Evolutionary conservation across 768 basidiomycete genomes (phyloP).

Genomic region (Macrocybe gigantea): DNA sequence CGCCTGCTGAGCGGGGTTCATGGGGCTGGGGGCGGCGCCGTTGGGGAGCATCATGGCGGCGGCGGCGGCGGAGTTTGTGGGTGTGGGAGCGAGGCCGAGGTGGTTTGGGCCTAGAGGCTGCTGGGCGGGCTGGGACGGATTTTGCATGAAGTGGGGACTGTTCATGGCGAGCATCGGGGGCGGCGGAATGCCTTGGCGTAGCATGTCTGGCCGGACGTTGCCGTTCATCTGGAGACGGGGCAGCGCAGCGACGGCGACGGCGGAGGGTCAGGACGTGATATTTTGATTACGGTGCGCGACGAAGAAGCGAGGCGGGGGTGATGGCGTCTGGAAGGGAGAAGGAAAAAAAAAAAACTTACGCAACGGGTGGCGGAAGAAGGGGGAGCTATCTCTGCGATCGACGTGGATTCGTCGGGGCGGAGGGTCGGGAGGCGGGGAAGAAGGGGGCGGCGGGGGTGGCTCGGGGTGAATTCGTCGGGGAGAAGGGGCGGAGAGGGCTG

Average conservation of each 20-base stretch:
- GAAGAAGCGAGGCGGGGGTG: no score
- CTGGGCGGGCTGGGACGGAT: slow-evolving; percentile 32
- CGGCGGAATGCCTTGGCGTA: slow-evolving; percentile 37
- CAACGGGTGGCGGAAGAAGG: no score
- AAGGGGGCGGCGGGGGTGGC: no score
- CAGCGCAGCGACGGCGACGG: background rate
- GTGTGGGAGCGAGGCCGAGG: slow-evolving; percentile 25
- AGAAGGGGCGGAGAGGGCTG: no score
- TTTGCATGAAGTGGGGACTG: slow-evolving; percentile 27
- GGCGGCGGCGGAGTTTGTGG: slow-evolving; percentile 18
- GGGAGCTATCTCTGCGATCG: no score
- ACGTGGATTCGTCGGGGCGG: no score
- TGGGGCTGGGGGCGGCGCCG: slow-evolving; percentile 16
- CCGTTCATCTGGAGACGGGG: slow-evolving; percentile 36
- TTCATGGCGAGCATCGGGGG: slow-evolving; percentile 28
- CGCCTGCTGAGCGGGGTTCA: slow-evolving; percentile 18
- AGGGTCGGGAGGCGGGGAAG: no score
- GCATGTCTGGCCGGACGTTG: slow-evolving; percentile 40
- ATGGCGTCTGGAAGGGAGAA: no score
- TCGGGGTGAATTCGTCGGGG: no score
- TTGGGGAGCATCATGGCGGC: slow-evolving; percentile 34
- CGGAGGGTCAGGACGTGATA: slow-evolving; percentile 11
- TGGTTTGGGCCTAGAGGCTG: slow-evolving; percentile 16
- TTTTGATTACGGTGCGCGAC: slow-evolving; percentile 3
- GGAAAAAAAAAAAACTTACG: no score